Conservation (phyloP, 805 yeast genomes). For the Candida sithepensis region DNA sequence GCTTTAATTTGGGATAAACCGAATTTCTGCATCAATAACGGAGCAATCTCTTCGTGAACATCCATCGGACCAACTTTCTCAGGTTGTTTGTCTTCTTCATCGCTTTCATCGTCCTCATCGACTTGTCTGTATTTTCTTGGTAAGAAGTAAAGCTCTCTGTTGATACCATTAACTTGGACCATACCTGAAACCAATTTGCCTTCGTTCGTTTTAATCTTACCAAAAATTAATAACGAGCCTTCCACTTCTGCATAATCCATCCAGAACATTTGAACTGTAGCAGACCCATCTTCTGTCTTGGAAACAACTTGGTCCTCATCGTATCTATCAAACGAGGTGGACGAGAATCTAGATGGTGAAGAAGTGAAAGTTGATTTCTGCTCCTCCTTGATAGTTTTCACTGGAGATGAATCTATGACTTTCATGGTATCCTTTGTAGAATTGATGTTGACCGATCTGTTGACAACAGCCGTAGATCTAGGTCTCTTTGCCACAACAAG, state of each 20-base stretch:
- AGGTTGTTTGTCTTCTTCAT: constrained; percentile 11
- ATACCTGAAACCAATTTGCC: constrained; percentile 66
- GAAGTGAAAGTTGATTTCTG: constrained; percentile 12
- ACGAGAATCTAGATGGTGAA: constrained; percentile 22
- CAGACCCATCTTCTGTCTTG: constrained; percentile 29
- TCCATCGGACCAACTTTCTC: constrained; percentile 52
- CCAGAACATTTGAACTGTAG: constrained; percentile 74
- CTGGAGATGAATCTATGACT: constrained; percentile 25
- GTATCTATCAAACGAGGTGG: constrained; percentile 27
- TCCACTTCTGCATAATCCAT: constrained; percentile 81
- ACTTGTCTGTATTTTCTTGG: constrained; percentile 48
- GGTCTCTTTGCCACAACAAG: constrained; percentile 54
- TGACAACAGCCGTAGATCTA: constrained; percentile 39
- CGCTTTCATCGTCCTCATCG: constrained; percentile 28
- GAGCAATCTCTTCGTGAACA: constrained; percentile 73
- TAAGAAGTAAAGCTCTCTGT: constrained; percentile 71
- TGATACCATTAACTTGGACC: constrained; percentile 67
- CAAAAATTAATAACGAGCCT: constrained; percentile 67
- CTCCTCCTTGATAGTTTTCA: constrained; percentile 2
- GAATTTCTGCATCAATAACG: constrained; percentile 57
- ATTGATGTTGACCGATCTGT: constrained; percentile 39
- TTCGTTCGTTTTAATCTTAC: constrained; percentile 64
- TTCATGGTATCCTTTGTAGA: constrained; percentile 23
- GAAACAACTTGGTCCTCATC: constrained; percentile 36
- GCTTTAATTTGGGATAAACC: constrained; percentile 63